A percentile compares a stretch with the other conserved stretches of the same genome.
phyloP scores from a whole-genome alignment of 208 protist genomes.

The Leishmania tropica region DNA sequence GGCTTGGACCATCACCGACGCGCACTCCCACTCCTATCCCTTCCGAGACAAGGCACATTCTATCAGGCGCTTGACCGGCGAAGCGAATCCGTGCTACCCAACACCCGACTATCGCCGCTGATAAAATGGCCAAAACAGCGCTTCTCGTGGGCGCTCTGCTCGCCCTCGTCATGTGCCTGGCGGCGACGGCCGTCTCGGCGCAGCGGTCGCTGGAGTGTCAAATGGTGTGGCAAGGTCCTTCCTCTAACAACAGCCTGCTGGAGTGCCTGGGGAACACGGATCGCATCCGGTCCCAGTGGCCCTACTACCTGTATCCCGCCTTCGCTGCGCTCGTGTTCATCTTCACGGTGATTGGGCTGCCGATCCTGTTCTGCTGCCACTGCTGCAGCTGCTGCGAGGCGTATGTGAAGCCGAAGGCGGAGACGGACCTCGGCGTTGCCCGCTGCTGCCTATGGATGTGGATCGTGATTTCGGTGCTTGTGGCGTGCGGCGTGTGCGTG shows the following conservation, averaged over 20 bases:
- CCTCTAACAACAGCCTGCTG: constrained; percentile 52
- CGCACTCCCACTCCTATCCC: neutral
- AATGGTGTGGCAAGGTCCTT: constrained; percentile 68
- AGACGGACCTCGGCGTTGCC: constrained; percentile 25
- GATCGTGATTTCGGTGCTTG: constrained; percentile 53
- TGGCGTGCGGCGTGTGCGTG: constrained; percentile 51
- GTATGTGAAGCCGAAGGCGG: constrained; percentile 34
- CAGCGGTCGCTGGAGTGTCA: constrained; percentile 76
- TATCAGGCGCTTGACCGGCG: too few species aligned
- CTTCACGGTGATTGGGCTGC: constrained; percentile 55
- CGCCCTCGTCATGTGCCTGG: constrained; percentile 32
- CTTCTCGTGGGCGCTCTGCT: constrained; percentile 32
- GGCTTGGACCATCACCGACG: neutral
- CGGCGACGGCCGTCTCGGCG: constrained; percentile 29
- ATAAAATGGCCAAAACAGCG: constrained; percentile 1
- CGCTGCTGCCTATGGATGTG: constrained; percentile 77
- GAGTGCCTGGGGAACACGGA: constrained; percentile 55
- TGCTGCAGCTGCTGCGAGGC: constrained; percentile 48
- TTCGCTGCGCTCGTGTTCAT: constrained; percentile 58
- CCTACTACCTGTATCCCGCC: constrained; percentile 59
- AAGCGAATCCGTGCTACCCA: too few species aligned
- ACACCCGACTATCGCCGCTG: too few species aligned
- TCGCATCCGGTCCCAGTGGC: constrained; percentile 55
- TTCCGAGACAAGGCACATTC: neutral
- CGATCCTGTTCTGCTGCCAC: constrained; percentile 57